phyloP scores from a whole-genome alignment of 78 protist species.

The Bodo saltans region DNA sequence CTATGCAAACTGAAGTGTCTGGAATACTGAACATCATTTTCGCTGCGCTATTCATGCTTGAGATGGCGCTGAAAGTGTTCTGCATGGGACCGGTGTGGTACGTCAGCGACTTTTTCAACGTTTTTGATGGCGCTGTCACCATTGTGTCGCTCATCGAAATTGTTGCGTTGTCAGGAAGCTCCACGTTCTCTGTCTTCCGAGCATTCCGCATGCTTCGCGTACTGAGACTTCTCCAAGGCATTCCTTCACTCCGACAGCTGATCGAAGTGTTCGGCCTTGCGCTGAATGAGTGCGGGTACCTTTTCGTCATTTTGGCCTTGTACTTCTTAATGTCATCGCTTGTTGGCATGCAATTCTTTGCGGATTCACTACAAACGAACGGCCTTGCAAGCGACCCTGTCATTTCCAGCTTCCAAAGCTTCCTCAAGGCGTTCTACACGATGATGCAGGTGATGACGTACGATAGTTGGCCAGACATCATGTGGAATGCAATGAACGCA shows the following conservation, averaged over 20 bases:
- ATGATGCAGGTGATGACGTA: conserved; percentile 49
- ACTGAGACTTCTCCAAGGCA: not conserved
- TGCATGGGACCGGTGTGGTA: not conserved
- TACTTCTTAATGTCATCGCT: conserved; percentile 41
- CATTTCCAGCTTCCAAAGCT: conserved; percentile 21
- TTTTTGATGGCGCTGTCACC: conserved; percentile 1
- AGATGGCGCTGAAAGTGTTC: conserved; percentile 7
- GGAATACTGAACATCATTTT: not conserved
- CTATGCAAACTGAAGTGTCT: not conserved
- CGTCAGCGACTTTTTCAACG: conserved; percentile 4
- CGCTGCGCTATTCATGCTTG: conserved; percentile 15
- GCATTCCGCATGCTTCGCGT: conserved; percentile 18
- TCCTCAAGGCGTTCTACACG: conserved; percentile 1
- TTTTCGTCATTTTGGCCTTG: conserved; percentile 23
- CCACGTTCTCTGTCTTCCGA: conserved; percentile 2
- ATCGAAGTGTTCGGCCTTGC: not conserved
- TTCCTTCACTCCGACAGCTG: not conserved
- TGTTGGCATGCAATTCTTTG: conserved; percentile 52
- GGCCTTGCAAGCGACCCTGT: not conserved
- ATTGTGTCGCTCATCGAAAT: conserved; percentile 9
- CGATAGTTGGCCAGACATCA: conserved; percentile 38
- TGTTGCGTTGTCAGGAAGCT: not conserved
- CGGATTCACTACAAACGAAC: conserved; percentile 9
- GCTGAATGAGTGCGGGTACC: not conserved
- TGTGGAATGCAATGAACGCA: conserved; percentile 12